These are phyloP conservation scores for Lithospermum erythrorhizon DNA, from an alignment of 257 asterid genomes.

Conservation along the genomic window DNA sequence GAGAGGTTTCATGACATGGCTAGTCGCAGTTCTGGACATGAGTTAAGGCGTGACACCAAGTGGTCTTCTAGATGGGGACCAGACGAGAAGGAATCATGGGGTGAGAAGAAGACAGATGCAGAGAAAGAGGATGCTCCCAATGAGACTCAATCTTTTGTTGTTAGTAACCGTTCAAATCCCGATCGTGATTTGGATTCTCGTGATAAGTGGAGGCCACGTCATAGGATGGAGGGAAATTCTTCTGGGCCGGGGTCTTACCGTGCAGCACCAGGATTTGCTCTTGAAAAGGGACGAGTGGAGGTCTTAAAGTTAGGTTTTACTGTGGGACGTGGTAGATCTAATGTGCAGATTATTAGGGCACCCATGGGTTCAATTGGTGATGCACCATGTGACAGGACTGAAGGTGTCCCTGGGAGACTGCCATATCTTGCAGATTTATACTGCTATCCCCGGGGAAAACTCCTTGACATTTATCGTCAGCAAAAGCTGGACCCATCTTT, in stretches of 20 bases:
- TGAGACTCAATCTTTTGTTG: conserved; percentile 51
- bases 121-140: conserved; percentile 67
- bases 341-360: conserved; percentile 30
- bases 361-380: conserved; percentile 45
- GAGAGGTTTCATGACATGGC: conserved; percentile 63
- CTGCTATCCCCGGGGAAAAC: conserved; percentile 84
- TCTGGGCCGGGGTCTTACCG: conserved; percentile 57
- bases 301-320: conserved; percentile 73
- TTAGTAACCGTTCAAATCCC: conserved; percentile 41
- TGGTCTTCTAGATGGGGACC: conserved; percentile 99
- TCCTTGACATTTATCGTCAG: conserved; percentile 82
- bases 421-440: conserved; percentile 18
- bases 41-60: conserved; percentile 78
- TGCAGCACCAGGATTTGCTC: conserved; percentile 95
- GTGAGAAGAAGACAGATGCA: conserved; percentile 51
- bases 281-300: conserved; percentile 66
- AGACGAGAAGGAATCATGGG: conserved; percentile 73
- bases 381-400: conserved; percentile 29
- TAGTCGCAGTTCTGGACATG: conserved; percentile 61
- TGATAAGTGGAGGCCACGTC: conserved; percentile 99
- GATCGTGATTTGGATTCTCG: conserved; percentile 88
- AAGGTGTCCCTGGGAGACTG: conserved; percentile 43
- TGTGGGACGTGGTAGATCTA: conserved; percentile 81
- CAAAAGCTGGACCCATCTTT: conserved; percentile 44
- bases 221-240: conserved; percentile 76